Conservation (phyloP, 1,139 yeast species). For the Sugiyamaella pinicola region DNA sequence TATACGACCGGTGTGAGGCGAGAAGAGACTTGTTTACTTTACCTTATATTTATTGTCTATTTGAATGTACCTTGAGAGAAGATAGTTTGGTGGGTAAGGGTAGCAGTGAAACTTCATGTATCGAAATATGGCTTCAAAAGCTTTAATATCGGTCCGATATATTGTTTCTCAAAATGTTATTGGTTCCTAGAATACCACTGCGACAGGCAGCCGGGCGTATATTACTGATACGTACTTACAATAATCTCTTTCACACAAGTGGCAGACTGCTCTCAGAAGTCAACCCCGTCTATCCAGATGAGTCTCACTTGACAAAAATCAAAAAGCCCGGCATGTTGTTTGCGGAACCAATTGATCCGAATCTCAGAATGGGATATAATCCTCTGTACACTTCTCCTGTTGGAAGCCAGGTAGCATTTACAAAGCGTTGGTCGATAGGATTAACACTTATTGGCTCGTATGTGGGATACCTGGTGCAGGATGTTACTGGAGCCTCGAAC, state of each 20-base stretch:
- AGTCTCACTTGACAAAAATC: constrained; percentile 36
- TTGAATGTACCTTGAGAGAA: no score
- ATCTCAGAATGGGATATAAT: constrained; percentile 36
- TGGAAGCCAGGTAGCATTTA: constrained; percentile 42
- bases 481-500: constrained; percentile 30
- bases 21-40: no score
- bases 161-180: neutral
- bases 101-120: no score
- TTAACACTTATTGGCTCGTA: constrained; percentile 38
- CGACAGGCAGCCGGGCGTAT: neutral
- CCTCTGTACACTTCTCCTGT: constrained; percentile 43
- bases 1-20: no score
- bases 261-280: constrained; percentile 30
- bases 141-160: no score
- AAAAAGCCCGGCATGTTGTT: constrained; percentile 42
- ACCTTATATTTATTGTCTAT: no score
- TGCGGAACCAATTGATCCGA: constrained; percentile 41
- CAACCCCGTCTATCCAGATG: constrained; percentile 39
- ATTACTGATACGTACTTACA: neutral
- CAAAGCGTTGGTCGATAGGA: constrained; percentile 44
- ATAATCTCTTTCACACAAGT: constrained; percentile 28
- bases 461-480: constrained; percentile 39
- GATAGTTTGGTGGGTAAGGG: no score
- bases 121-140: no score
- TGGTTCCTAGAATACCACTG: neutral